Conservation (phyloP, 805 yeast species). For the Phaffomyces thermotolerans region DNA sequence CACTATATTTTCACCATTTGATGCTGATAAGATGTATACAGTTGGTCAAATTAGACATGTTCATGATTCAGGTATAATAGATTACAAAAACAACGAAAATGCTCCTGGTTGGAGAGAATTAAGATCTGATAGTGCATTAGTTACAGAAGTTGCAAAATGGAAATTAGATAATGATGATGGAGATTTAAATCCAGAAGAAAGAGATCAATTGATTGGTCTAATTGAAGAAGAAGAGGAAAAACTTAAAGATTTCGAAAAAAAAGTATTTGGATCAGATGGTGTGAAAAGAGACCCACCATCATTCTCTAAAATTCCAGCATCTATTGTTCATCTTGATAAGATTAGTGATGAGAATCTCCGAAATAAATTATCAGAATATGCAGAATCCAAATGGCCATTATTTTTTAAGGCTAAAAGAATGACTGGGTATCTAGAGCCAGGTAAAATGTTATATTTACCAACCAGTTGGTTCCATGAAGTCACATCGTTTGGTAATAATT, state of each 20-base stretch:
- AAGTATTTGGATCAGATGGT: conserved; percentile 13
- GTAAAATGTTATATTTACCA: conserved; percentile 64
- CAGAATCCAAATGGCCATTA: conserved; percentile 41
- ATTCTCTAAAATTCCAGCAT: conserved; percentile 58
- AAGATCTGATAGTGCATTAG: conserved; percentile 54
- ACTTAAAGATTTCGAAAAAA: conserved; percentile 13
- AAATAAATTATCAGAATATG: conserved; percentile 27
- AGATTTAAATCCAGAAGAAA: conserved; percentile 16
- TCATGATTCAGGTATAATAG: conserved; percentile 59
- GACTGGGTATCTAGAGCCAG: conserved; percentile 46
- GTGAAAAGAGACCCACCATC: conserved; percentile 55
- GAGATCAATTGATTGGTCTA: conserved; percentile 17
- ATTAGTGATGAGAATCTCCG: conserved; percentile 27
- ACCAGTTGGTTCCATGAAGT: conserved; percentile 85
- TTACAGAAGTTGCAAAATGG: conserved; percentile 42
- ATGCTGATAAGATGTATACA: conserved; percentile 51
- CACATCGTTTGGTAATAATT: conserved; percentile 45
- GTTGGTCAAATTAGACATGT: conserved; percentile 53
- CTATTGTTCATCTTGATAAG: conserved; percentile 52
- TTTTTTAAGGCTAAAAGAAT: conserved; percentile 35
- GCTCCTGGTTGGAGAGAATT: conserved; percentile 61
- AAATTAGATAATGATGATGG: conserved; percentile 27
- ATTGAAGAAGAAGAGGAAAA: conserved; percentile 25
- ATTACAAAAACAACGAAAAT: conserved; percentile 43
- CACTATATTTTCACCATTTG: conserved; percentile 58